phyloP scores from a whole-genome alignment of 495 filamentous ascomycete genomes.

The Podospora anserina region DNA sequence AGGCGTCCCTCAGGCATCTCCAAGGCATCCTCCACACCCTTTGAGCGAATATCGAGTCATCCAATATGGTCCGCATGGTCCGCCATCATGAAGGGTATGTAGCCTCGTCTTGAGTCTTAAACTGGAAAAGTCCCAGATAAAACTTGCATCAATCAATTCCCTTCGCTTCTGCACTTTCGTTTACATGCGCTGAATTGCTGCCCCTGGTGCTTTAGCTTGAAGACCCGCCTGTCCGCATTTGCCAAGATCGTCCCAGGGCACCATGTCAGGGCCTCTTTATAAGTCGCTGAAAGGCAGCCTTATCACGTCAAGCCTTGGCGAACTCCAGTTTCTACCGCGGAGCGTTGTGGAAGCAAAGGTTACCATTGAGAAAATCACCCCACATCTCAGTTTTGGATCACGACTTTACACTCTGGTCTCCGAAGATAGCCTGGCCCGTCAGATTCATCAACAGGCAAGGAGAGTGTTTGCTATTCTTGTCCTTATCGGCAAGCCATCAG shows the following conservation, averaged over 20 bases:
- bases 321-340: neutral
- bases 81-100: neutral
- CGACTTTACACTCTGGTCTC: neutral
- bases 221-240: neutral
- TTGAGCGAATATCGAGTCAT: neutral
- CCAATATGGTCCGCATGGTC: neutral
- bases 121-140: neutral
- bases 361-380: neutral
- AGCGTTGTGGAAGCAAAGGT: neutral
- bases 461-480: slow-evolving; percentile 14
- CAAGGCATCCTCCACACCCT: neutral
- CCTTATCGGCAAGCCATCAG: slow-evolving; percentile 4
- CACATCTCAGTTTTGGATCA: neutral
- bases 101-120: neutral
- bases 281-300: neutral
- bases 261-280: neutral
- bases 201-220: neutral
- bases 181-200: neutral
- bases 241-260: neutral
- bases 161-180: neutral
- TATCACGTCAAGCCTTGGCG: neutral
- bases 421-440: neutral
- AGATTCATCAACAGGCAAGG: slow-evolving; percentile 7
- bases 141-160: neutral
- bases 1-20: neutral